Conservation (phyloP, 2,329 filamentous ascomycete genomes). For the Hyphodiscus sp. region DNA sequence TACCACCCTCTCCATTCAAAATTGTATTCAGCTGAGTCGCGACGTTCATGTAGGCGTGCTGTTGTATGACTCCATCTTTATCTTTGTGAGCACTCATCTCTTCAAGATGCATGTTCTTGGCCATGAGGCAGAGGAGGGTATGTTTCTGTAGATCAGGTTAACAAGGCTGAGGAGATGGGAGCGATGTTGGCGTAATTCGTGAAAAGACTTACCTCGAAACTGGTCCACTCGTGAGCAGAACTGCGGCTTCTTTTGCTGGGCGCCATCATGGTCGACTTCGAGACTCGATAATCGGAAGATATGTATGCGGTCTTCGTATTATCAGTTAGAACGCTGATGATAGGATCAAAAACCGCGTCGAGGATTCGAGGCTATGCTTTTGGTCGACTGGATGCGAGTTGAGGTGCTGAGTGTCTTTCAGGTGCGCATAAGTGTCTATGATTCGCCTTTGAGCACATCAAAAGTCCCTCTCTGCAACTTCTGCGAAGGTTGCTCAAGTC, state of each 20-base stretch:
- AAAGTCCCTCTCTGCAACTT: too few relatives aligned
- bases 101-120: slow-evolving; percentile 17
- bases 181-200: background rate
- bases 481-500: background rate
- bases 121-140: slow-evolving; percentile 27
- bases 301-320: too few relatives aligned
- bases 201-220: background rate
- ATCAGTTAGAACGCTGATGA: too few relatives aligned
- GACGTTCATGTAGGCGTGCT: slow-evolving; percentile 20
- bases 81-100: slow-evolving; percentile 20
- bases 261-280: background rate
- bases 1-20: slow-evolving; percentile 16
- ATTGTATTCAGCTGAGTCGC: slow-evolving; percentile 28
- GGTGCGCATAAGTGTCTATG: too few relatives aligned
- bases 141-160: slow-evolving; percentile 3
- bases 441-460: too few relatives aligned
- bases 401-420: too few relatives aligned
- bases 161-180: background rate
- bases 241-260: background rate
- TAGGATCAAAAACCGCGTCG: too few relatives aligned
- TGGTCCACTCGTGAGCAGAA: background rate
- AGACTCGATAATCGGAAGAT: background rate
- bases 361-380: too few relatives aligned
- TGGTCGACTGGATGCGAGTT: too few relatives aligned
- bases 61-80: background rate